Evolutionary conservation across 73 alveolate genomes (phyloP).

Genomic region (Stentor coeruleus): DNA sequence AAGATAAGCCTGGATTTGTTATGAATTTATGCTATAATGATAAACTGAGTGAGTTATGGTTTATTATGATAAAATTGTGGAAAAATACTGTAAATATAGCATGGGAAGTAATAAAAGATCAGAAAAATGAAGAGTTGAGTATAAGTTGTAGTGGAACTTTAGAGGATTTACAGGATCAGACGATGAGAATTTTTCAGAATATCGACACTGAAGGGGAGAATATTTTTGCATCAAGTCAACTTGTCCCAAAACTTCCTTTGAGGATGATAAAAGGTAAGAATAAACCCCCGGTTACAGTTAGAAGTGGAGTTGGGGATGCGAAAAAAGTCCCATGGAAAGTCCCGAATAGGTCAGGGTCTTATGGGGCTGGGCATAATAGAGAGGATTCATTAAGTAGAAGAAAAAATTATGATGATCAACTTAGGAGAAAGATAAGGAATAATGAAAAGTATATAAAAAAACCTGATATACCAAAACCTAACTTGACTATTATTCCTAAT

Average conservation of each 20-base stretch:
- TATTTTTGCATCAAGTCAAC: not conserved
- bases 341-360: not conserved
- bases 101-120: not conserved
- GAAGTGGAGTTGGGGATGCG: too few species aligned
- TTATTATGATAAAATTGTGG: too few species aligned
- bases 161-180: not conserved
- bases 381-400: not conserved
- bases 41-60: not conserved
- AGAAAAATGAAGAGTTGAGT: not conserved
- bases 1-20: not conserved
- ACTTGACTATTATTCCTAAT: not conserved
- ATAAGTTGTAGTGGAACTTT: not conserved
- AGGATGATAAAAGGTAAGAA: not conserved
- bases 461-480: not conserved
- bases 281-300: not conserved
- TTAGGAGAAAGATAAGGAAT: not conserved
- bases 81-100: not conserved
- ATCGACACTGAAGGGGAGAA: not conserved
- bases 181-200: not conserved
- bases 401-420: not conserved
- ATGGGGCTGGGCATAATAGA: not conserved
- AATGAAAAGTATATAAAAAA: not conserved
- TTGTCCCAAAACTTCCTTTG: not conserved
- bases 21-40: not conserved
- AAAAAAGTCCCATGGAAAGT: not conserved